Percentiles rank a stretch among this genome's conserved stretches.
These are phyloP conservation scores for Fusarium nelsonii DNA, from an alignment of 2,329 filamentous ascomycete species.

Conservation along the genomic window DNA sequence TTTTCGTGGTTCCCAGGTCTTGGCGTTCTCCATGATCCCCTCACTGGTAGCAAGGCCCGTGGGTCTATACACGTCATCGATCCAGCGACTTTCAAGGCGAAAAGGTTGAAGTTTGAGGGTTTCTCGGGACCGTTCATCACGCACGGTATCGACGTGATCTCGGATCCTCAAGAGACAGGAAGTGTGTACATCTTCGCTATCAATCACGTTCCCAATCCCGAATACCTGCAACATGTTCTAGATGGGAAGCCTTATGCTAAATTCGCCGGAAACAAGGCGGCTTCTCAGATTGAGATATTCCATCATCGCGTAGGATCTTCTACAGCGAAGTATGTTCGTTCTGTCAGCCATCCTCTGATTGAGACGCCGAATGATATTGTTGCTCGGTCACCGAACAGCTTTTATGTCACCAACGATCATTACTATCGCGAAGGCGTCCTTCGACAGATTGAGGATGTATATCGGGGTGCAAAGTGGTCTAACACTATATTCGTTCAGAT, in stretches of 20 bases:
- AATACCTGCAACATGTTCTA: slow-evolving; percentile 44
- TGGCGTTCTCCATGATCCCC: slow-evolving; percentile 56
- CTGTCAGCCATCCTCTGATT: slow-evolving; percentile 65
- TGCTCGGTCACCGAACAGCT: slow-evolving; percentile 59
- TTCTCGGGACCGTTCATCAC: slow-evolving; percentile 68
- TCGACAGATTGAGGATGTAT: slow-evolving; percentile 62
- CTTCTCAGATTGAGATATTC: slow-evolving; percentile 70
- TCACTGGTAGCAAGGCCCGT: slow-evolving; percentile 51
- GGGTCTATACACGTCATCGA: slow-evolving; percentile 67
- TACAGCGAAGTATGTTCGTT: slow-evolving; percentile 61
- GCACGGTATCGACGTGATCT: slow-evolving; percentile 71
- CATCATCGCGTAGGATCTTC: slow-evolving; percentile 61
- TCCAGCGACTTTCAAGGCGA: slow-evolving; percentile 50
- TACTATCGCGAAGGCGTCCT: slow-evolving; percentile 61
- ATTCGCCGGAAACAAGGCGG: slow-evolving; percentile 52
- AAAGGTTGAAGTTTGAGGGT: slow-evolving; percentile 59
- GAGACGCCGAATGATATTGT: slow-evolving; percentile 70
- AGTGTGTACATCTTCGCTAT: slow-evolving; percentile 71
- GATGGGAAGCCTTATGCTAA: slow-evolving; percentile 28
- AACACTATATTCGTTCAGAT: slow-evolving; percentile 56
- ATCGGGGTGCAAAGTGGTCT: slow-evolving; percentile 60
- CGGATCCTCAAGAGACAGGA: slow-evolving; percentile 55
- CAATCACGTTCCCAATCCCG: slow-evolving; percentile 68
- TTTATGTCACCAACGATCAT: slow-evolving; percentile 73
- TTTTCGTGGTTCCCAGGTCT: slow-evolving; percentile 67